A percentile compares a stretch with the other conserved stretches of the same genome.
These are phyloP conservation scores for Trifolium pratense DNA, from an alignment of 306 rosid species.

Conservation along the genomic window DNA sequence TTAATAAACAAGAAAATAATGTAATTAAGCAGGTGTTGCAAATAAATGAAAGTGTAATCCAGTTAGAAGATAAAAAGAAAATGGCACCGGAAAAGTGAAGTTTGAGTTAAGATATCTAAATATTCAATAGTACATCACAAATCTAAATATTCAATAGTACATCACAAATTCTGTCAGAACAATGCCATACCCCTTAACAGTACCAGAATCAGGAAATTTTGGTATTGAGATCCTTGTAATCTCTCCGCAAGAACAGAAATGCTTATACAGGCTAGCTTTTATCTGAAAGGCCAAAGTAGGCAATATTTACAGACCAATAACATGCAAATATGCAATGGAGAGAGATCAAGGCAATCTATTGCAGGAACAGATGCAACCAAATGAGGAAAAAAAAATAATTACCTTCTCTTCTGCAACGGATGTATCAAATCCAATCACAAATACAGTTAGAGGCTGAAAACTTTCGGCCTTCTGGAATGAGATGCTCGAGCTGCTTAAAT, in stretches of 20 bases:
- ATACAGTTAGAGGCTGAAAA: constrained; percentile 22
- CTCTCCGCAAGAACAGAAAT: constrained; percentile 73
- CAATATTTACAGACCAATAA: neutral
- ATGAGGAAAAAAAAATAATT: neutral
- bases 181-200: constrained; percentile 61
- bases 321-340: constrained; percentile 12
- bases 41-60: neutral
- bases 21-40: neutral
- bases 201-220: constrained; percentile 51
- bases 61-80: neutral
- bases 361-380: constrained; percentile 5
- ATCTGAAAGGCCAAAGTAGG: constrained; percentile 49
- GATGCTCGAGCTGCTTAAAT: constrained; percentile 47
- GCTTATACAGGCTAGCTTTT: constrained; percentile 55
- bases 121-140: too few species aligned
- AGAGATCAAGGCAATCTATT: constrained; percentile 2
- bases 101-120: neutral
- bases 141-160: neutral
- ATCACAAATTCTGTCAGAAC: constrained; percentile 1
- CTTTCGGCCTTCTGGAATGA: constrained; percentile 59
- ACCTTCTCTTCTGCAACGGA: constrained; percentile 29
- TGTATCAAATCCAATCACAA: constrained; percentile 13
- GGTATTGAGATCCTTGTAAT: constrained; percentile 66
- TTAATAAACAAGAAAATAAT: too few species aligned
- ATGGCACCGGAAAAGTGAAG: constrained; percentile 2